Base-by-base conservation (phyloP, 306 rosid genomes). In the Cyamopsis tetragonoloba region DNA sequence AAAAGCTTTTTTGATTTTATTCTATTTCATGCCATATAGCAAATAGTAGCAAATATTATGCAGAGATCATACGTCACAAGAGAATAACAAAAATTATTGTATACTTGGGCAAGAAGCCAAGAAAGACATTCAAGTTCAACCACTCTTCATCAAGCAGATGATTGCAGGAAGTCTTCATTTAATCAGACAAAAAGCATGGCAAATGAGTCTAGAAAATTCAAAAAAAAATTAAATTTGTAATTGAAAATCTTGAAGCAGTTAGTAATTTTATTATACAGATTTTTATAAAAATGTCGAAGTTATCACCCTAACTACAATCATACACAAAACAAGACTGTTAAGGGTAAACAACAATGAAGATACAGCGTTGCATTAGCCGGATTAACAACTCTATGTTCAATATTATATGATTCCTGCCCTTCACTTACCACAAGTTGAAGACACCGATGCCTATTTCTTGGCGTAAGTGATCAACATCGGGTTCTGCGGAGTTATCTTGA, bases 381-480 rank as follows among this genome's bases (percentile, higher is more conserved):
- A 64, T 59, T n/a, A 68, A 62, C 44, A 62, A 30, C 62, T 73
- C 61, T 57, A 34, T 15, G 60, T 54, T 41, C 62, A 43, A 59
- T 49, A 78, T 46, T n/a, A 23, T 30, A 65, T 19, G 74, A 43
- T 22, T 47, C 66, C 43, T n/a, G 69, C 56, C 59, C 0, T 46
- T 55, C 23, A 53, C 26, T 59, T 26, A 28, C 70, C 49, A 55
- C 35, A 66, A 61, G 61, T 24, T 42, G 60, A 49, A 68, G 61
- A 48, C 42, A 58, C 56, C 32, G 7, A 31, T 23, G 17, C 42
- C 80, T 86, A 92, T 75, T 92, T 92, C 88, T 91, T 95, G 42
- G 97, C 99, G 23, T 95, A 95, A 20, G 97, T 95, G 47, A 95
- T 91, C 86, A 82, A 80, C 99, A 95, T 95, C 1, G 95, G 86